These are phyloP conservation scores for Hirschfeldia incana DNA, from an alignment of 345 rosid genomes.

Conservation along the genomic window DNA sequence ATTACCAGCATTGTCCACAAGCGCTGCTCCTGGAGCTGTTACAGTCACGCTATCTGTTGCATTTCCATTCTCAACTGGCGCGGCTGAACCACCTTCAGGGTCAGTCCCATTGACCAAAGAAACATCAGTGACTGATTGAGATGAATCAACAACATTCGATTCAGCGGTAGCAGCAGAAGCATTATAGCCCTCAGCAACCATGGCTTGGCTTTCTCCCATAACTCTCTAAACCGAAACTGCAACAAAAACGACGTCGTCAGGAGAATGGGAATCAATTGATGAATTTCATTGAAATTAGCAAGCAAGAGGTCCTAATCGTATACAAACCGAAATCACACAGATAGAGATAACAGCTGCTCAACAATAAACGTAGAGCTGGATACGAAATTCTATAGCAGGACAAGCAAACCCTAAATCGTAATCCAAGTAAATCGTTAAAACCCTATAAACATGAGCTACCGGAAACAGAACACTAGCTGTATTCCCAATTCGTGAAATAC, in stretches of 20 bases:
- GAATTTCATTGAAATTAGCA: too few species aligned
- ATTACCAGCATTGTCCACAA: conserved; percentile 66
- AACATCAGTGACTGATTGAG: conserved; percentile 40
- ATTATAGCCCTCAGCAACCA: conserved; percentile 48
- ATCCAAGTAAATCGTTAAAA: background rate
- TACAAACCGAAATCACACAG: background rate
- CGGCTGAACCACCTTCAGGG: conserved; percentile 37
- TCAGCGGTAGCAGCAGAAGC: conserved; percentile 40
- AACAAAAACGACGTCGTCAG: background rate
- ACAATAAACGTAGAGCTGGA: background rate
- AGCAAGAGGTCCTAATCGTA: background rate
- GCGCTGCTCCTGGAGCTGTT: conserved; percentile 44
- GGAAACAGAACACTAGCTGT: conserved; percentile 21
- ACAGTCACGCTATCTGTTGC: conserved; percentile 44
- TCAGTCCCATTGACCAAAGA: conserved; percentile 61
- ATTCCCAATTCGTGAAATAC: conserved; percentile 2
- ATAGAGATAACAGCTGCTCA: background rate
- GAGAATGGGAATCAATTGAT: too few species aligned
- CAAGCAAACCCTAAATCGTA: background rate
- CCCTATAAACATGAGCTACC: background rate
- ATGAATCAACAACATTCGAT: conserved; percentile 38
- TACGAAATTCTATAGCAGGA: background rate
- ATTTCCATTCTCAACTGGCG: conserved; percentile 62
- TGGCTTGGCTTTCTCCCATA: conserved; percentile 74
- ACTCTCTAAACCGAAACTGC: conserved; percentile 38